These are phyloP conservation scores for Larix sibirica DNA, from an alignment of 83 land plant species.

Conservation along the genomic window DNA sequence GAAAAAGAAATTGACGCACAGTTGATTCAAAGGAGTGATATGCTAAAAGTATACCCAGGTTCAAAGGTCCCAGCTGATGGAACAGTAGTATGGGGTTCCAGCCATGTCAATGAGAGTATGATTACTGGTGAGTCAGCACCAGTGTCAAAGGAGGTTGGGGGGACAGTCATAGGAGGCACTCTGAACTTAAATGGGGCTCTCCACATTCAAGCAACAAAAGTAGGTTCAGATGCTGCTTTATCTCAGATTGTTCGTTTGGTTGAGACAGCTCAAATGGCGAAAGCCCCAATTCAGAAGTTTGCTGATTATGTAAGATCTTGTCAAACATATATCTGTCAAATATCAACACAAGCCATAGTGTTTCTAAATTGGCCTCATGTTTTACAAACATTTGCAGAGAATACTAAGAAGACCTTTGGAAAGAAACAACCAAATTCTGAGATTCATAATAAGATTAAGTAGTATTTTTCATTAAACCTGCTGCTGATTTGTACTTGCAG, in stretches of 20 bases:
- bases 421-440: background rate
- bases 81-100: conserved; percentile 75
- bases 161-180: conserved; percentile 75
- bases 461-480: background rate
- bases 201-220: conserved; percentile 53
- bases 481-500: conserved; percentile 35
- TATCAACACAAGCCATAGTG: background rate
- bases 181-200: conserved; percentile 74
- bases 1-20: conserved; percentile 88
- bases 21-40: conserved; percentile 82
- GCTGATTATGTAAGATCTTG: conserved; percentile 47
- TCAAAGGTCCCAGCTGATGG: conserved; percentile 81
- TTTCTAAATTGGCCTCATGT: background rate
- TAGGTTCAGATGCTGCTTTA: conserved; percentile 81
- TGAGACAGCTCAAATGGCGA: conserved; percentile 32
- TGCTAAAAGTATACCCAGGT: conserved; percentile 69
- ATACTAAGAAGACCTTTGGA: background rate
- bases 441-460: background rate
- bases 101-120: conserved; percentile 91
- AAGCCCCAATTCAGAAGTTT: conserved; percentile 32
- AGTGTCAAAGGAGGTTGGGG: conserved; percentile 67
- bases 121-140: conserved; percentile 86
- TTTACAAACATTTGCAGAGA: background rate
- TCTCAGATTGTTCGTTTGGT: conserved; percentile 52
- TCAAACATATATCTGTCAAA: conserved; percentile 2